phyloP scores from a whole-genome alignment of 768 basidiomycete genomes.

The Podaxis sp. region DNA sequence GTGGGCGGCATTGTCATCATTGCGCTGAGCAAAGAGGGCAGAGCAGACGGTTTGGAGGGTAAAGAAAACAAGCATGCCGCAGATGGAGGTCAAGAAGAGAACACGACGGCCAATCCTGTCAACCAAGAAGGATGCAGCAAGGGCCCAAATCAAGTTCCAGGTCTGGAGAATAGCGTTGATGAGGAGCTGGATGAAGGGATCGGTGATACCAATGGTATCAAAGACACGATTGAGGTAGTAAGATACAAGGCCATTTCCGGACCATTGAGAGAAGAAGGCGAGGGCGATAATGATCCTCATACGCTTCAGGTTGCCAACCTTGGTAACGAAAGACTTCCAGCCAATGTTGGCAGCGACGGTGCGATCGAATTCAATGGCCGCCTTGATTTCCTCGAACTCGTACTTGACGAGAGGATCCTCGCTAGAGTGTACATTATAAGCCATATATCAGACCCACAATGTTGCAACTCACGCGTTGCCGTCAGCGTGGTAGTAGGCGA shows the following conservation, averaged over 20 bases:
- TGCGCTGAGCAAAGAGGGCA: slow-evolving; percentile 48
- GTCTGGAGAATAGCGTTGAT: slow-evolving; percentile 86
- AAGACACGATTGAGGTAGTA: slow-evolving; percentile 81
- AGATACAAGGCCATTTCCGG: slow-evolving; percentile 80
- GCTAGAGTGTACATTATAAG: slow-evolving; percentile 24
- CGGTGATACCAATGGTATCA: slow-evolving; percentile 61
- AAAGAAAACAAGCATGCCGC: slow-evolving; percentile 66
- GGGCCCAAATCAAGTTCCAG: slow-evolving; percentile 61
- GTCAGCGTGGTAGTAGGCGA: slow-evolving; percentile 85
- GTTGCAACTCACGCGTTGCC: slow-evolving; percentile 48
- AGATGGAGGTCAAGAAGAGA: slow-evolving; percentile 61
- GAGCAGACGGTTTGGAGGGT: slow-evolving; percentile 67
- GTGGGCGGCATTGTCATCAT: slow-evolving; percentile 48
- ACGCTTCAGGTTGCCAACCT: slow-evolving; percentile 71
- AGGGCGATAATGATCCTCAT: slow-evolving; percentile 75
- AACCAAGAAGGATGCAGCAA: slow-evolving; percentile 35
- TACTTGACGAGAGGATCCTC: slow-evolving; percentile 67
- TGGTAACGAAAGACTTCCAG: slow-evolving; percentile 67
- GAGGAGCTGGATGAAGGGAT: slow-evolving; percentile 62
- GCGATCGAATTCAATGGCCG: slow-evolving; percentile 69
- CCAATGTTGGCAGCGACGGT: slow-evolving; percentile 57
- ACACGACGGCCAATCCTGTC: slow-evolving; percentile 69
- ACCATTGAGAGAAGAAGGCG: slow-evolving; percentile 86
- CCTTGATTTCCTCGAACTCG: slow-evolving; percentile 80
- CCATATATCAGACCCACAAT: background rate